phyloP scores from a whole-genome alignment of 148 eudicot genomes.

The Rhododendron kiyosumense region DNA sequence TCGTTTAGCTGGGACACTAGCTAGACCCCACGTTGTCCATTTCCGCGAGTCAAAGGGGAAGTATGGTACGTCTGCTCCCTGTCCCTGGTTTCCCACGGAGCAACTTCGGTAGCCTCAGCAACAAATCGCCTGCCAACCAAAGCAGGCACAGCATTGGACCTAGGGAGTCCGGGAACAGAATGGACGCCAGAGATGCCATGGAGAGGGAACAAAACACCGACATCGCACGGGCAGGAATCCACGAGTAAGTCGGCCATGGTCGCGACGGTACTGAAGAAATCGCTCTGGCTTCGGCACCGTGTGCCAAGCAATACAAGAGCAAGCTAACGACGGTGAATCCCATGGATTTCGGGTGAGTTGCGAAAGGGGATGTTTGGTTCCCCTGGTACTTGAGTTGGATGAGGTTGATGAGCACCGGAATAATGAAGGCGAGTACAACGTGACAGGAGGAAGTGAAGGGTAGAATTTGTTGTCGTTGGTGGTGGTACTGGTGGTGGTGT shows the following conservation, averaged over 20 bases:
- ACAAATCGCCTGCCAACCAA: not conserved
- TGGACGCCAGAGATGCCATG: not conserved
- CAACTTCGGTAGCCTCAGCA: not conserved
- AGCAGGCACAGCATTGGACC: not conserved
- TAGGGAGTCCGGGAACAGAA: not conserved
- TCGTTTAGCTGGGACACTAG: too few species aligned
- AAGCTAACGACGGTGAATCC: not conserved
- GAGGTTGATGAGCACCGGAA: not conserved
- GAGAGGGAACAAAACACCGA: not conserved
- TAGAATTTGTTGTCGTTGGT: not conserved
- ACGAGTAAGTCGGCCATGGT: not conserved
- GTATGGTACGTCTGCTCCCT: not conserved
- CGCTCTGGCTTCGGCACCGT: not conserved
- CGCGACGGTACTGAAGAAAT: not conserved
- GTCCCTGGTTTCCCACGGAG: not conserved
- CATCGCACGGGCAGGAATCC: not conserved
- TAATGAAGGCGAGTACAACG: not conserved
- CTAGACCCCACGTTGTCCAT: too few species aligned
- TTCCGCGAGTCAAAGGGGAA: not conserved
- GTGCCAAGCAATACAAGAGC: not conserved
- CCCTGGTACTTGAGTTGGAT: slow-evolving; percentile 1
- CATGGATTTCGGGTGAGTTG: slow-evolving; percentile 5
- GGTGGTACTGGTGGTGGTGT: not conserved
- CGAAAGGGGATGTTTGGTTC: not conserved
- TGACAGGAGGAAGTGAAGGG: not conserved